Evolutionary conservation across 345 rosid genomes (phyloP).

Genomic region (Salix koriyanagi): DNA sequence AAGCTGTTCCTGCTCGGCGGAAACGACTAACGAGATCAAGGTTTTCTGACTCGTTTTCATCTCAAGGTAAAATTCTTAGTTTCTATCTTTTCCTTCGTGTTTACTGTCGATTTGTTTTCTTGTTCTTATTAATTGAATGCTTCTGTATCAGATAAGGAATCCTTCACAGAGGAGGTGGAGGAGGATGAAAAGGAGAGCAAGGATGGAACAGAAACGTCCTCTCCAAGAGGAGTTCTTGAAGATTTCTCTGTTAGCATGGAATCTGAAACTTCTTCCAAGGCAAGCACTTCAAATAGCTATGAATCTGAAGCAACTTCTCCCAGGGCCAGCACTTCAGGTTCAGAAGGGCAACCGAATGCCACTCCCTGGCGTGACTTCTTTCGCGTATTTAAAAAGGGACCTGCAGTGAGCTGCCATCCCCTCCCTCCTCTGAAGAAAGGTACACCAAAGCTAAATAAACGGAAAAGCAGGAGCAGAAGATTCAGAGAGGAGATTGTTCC

Average conservation of each 20-base stretch:
- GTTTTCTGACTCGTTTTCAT: slow-evolving; percentile 42
- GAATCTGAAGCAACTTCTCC: slow-evolving; percentile 28
- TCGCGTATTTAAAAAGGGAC: slow-evolving; percentile 56
- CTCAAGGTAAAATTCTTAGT: slow-evolving; percentile 34
- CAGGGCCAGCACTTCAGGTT: slow-evolving; percentile 52
- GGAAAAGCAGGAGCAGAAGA: slow-evolving; percentile 47
- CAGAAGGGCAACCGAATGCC: slow-evolving; percentile 29
- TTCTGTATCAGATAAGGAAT: slow-evolving; percentile 26
- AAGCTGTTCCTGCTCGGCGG: slow-evolving; percentile 18
- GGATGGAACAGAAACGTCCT: not conserved
- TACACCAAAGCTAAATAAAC: slow-evolving; percentile 61
- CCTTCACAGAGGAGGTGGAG: slow-evolving; percentile 21
- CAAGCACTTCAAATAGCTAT: slow-evolving; percentile 7
- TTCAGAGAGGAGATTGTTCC: slow-evolving; percentile 54
- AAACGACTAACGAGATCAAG: slow-evolving; percentile 39
- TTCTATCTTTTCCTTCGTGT: not conserved
- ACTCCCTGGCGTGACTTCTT: slow-evolving; percentile 54
- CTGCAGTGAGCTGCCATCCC: slow-evolving; percentile 43
- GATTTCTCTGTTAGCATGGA: slow-evolving; percentile 38
- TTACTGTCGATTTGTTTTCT: not conserved
- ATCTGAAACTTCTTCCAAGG: slow-evolving; percentile 28
- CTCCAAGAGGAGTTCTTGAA: slow-evolving; percentile 22
- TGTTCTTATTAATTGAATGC: not conserved
- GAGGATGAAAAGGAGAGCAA: not conserved
- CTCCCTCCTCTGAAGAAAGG: slow-evolving; percentile 37